Percentiles rank a stretch among this genome's conserved stretches.
phyloP scores from a whole-genome alignment of 1,284 basidiomycete species.

The Cystobasidium sp. region DNA sequence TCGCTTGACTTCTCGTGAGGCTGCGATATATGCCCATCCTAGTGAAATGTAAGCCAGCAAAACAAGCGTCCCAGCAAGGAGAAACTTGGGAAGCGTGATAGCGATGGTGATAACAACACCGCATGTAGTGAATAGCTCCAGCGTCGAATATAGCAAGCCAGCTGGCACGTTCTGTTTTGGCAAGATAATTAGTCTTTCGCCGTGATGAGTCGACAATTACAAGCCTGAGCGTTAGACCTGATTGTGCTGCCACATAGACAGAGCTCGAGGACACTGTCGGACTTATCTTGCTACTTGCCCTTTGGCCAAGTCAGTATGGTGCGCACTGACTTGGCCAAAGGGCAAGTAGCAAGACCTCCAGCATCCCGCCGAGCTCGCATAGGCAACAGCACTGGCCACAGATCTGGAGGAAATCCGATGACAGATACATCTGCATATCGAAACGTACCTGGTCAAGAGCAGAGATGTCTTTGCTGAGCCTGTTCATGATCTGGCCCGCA shows the following conservation, averaged over 20 bases:
- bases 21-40: conserved; percentile 60
- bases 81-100: conserved; percentile 54
- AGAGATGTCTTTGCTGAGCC: conserved; percentile 59
- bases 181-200: too few species aligned
- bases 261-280: too few species aligned
- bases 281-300: too few species aligned
- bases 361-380: neutral
- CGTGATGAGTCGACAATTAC: too few species aligned
- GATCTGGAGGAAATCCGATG: conserved; percentile 70
- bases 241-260: too few species aligned
- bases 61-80: conserved; percentile 58
- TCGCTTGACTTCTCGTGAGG: conserved; percentile 60
- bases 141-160: conserved; percentile 23
- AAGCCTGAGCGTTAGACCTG: too few species aligned
- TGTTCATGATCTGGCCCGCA: conserved; percentile 62
- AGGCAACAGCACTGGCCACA: neutral
- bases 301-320: too few species aligned
- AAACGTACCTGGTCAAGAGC: conserved; percentile 59
- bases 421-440: conserved; percentile 67
- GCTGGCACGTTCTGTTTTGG: conserved; percentile 19
- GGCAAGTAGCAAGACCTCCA: too few species aligned
- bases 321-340: too few species aligned
- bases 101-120: conserved; percentile 51
- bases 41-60: conserved; percentile 58
- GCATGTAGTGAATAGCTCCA: conserved; percentile 45